phyloP scores from a whole-genome alignment of 176 grass and related monocot species.

The Lolium perenne region DNA sequence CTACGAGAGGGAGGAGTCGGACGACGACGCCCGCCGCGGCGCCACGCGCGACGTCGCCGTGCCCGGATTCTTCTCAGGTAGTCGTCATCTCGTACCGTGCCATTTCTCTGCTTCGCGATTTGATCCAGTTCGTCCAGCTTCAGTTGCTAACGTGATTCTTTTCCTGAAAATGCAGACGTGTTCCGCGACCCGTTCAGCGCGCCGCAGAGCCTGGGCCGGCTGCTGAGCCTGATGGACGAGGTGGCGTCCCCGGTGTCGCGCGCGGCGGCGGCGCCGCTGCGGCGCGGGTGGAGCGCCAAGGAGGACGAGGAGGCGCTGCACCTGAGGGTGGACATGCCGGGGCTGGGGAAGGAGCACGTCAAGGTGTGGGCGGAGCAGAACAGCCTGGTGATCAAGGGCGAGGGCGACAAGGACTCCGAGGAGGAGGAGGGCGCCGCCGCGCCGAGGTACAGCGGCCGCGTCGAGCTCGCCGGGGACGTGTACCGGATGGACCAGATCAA shows the following conservation, averaged over 20 bases:
- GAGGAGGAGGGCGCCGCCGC: conserved; percentile 28
- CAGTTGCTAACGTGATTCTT: neutral
- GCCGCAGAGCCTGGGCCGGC: conserved; percentile 62
- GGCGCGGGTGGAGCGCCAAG: conserved; percentile 66
- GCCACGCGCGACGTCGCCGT: neutral
- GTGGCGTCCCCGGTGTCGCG: neutral
- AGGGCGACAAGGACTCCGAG: conserved; percentile 63
- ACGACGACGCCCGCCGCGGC: neutral
- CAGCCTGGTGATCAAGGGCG: conserved; percentile 59
- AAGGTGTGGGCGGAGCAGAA: conserved; percentile 64
- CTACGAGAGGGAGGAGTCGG: conserved; percentile 22
- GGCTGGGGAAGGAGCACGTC: conserved; percentile 80
- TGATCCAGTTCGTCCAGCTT: neutral
- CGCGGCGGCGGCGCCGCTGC: neutral
- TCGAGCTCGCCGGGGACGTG: conserved; percentile 66
- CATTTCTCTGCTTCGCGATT: neutral
- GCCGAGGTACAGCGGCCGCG: conserved; percentile 57
- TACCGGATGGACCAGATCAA: conserved; percentile 84
- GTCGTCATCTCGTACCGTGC: conserved; percentile 49
- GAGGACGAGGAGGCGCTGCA: conserved; percentile 72
- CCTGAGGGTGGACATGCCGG: conserved; percentile 85
- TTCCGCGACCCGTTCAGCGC: conserved; percentile 68
- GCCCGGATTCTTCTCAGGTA: conserved; percentile 63
- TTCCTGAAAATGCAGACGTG: conserved; percentile 42
- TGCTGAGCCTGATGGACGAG: conserved; percentile 79